Conservation (phyloP, 768 basidiomycete genomes). For the Mycena indigotica region DNA sequence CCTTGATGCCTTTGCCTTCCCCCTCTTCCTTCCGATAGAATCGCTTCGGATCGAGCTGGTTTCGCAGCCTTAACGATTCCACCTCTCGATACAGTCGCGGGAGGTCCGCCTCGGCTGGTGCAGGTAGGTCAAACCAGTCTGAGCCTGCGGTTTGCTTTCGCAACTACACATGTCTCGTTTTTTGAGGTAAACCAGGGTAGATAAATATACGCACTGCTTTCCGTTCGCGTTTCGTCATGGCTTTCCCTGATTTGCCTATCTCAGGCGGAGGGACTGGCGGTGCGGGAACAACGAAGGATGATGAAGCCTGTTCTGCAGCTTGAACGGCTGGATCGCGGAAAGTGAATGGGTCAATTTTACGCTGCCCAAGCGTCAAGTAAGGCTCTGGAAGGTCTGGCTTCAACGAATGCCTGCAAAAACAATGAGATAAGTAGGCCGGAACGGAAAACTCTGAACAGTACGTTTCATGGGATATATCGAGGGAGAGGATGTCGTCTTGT, state of each 20-base stretch:
- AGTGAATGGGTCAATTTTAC: constrained; percentile 45
- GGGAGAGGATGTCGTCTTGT: constrained; percentile 23
- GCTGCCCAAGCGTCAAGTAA: constrained; percentile 60
- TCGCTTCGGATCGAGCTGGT: constrained; percentile 89
- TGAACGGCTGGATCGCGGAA: constrained; percentile 67
- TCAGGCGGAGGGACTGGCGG: constrained; percentile 66
- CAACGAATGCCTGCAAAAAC: constrained; percentile 4
- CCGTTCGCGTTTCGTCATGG: constrained; percentile 70
- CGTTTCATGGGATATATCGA: constrained; percentile 1
- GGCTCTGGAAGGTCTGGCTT: constrained; percentile 68
- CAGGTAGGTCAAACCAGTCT: constrained; percentile 87
- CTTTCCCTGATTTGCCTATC: constrained; percentile 61
- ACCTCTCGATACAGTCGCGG: constrained; percentile 82
- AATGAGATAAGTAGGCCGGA: no score
- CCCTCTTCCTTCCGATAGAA: constrained; percentile 89
- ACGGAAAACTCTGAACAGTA: no score
- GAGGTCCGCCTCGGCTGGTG: constrained; percentile 76
- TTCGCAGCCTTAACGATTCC: constrained; percentile 81
- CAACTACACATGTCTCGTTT: constrained; percentile 54
- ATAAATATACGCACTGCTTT: constrained; percentile 55
- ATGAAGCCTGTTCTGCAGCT: constrained; percentile 51
- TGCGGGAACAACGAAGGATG: constrained; percentile 51
- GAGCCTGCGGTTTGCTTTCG: constrained; percentile 74
- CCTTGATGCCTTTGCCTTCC: constrained; percentile 82
- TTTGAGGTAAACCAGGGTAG: no score